Percentiles rank a stretch among this genome's conserved stretches.
Evolutionary conservation across 2,329 filamentous ascomycete species (phyloP).

Genomic region (Alternaria arborescens): DNA sequence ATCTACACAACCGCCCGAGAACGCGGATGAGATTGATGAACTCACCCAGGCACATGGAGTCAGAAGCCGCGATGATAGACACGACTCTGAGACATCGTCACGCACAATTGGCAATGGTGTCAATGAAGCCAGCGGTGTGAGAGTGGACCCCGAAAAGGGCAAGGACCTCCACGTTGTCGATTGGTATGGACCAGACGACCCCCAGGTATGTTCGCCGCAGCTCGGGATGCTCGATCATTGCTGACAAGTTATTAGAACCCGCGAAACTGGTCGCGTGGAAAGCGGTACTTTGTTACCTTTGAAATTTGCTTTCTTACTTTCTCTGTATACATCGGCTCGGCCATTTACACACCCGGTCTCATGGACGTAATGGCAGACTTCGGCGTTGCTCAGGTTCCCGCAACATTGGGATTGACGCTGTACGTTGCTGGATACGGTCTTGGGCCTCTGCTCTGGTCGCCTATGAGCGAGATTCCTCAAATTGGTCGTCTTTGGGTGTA

Average conservation of each 20-base stretch:
- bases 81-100: constrained; percentile 22
- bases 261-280: constrained; percentile 56
- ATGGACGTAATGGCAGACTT: constrained; percentile 61
- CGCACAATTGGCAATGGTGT: constrained; percentile 27
- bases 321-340: constrained; percentile 62
- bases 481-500: constrained; percentile 56
- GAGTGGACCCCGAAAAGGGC: constrained; percentile 62
- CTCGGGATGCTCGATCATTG: background rate
- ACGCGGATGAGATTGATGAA: constrained; percentile 35
- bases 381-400: constrained; percentile 59
- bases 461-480: constrained; percentile 59
- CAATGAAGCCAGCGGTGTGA: constrained; percentile 51
- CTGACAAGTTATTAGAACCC: constrained; percentile 50
- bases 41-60: constrained; percentile 18
- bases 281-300: constrained; percentile 57
- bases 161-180: constrained; percentile 59
- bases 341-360: constrained; percentile 58
- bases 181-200: constrained; percentile 61
- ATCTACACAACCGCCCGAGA: constrained; percentile 47
- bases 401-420: constrained; percentile 56
- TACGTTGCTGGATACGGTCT: constrained; percentile 44
- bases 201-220: constrained; percentile 34
- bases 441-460: constrained; percentile 48
- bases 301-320: constrained; percentile 60
- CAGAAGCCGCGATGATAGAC: constrained; percentile 18